Evolutionary conservation across 768 basidiomycete genomes (phyloP), one percentile per base, ranked within the genome.

Genomic region (Phallus indusiatus): DNA sequence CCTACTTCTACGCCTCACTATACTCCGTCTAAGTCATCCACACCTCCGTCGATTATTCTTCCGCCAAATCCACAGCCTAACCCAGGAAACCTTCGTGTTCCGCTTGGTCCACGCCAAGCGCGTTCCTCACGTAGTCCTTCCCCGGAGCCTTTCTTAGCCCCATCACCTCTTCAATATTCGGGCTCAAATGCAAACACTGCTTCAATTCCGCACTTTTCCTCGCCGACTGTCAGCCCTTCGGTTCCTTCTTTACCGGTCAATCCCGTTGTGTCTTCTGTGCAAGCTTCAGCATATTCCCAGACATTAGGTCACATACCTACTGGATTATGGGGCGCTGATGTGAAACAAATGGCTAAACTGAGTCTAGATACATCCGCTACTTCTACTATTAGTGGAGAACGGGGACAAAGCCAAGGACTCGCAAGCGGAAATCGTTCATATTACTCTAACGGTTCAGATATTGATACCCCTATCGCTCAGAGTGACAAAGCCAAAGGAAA

Each of bases 401-500:
- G 34, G 14, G 22, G 48, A n/a, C 20, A 54, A 24, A 36, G 47
- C n/a, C 20, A 33, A 7, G 42, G 42, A 49, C 53, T n/a, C 2
- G 28, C 28, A 28, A 28, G 28, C 28, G 28, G 28, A 28, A 42
- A 42, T 42, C 42, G 20, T 33, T 37, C 14, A n/a, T 10, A n/a
- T 49, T 53, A 24, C 24, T 21, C 34, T 18, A 18, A 52, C 18
- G 62, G 60, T 62, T 9, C 55, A 63, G 4, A 51, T 64, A 52
- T 62, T 63, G 42, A 42, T 14, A 59, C 57, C 17, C 81, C 79
- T n/a, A 65, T 76, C 11, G 77, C 78, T 63, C 93, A 89, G 0
- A 93, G 90, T 68, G 86, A 81, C 36, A 96, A 94, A 69, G 91
- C 93, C 3, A 78, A 94, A 1, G 93, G 93, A 17, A 96, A 95